Conservation (phyloP, 1,284 basidiomycete species). For the Tetrapyrgos nigripes region DNA sequence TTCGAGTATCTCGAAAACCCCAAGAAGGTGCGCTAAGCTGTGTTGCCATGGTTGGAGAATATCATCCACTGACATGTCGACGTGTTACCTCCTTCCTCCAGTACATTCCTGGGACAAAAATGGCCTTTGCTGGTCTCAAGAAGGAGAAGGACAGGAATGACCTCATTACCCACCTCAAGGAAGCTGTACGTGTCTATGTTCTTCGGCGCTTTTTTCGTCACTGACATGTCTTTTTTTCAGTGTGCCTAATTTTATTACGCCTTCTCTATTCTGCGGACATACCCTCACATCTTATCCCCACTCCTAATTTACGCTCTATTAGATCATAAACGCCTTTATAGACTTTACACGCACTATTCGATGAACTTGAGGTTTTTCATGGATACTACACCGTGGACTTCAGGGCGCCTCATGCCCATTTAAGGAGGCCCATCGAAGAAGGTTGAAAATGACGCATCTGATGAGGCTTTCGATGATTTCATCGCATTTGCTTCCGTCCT, state of each 20-base stretch:
- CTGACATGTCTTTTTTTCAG: neutral
- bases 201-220: neutral
- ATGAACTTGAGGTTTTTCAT: neutral
- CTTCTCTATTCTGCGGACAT: neutral
- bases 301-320: neutral
- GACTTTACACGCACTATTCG: neutral
- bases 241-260: neutral
- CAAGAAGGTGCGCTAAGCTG: constrained; percentile 78
- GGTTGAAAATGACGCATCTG: no score
- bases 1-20: constrained; percentile 97
- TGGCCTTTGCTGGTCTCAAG: constrained; percentile 98
- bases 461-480: no score
- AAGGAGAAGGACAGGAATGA: constrained; percentile 96
- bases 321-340: neutral
- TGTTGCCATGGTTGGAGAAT: neutral
- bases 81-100: constrained; percentile 40
- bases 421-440: no score
- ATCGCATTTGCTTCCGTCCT: no score
- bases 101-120: constrained; percentile 97
- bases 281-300: neutral
- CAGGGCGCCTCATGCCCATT: no score
- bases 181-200: constrained; percentile 54
- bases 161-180: constrained; percentile 82
- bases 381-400: no score
- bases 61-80: neutral